Evolutionary conservation across 2,329 filamentous ascomycete species (phyloP).

Genomic region (Cladosporium halotolerans): DNA sequence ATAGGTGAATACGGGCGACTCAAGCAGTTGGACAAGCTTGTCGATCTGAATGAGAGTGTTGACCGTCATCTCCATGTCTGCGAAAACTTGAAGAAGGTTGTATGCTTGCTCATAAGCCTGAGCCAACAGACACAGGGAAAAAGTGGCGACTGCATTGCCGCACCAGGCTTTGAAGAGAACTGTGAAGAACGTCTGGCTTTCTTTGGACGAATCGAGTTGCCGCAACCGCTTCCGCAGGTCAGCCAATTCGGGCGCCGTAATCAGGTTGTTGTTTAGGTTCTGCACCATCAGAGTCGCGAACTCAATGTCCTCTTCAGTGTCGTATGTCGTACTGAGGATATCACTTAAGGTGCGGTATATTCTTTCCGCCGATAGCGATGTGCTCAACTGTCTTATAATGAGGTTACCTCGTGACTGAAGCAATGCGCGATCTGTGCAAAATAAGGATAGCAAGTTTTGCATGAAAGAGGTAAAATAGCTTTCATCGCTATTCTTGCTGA

Average conservation of each 20-base stretch:
- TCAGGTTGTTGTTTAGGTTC: conserved; percentile 97
- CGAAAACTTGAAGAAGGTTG: conserved; percentile 93
- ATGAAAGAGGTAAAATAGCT: conserved; percentile 98
- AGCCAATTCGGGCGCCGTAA: conserved; percentile 88
- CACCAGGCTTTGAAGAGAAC: conserved; percentile 95
- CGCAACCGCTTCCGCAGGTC: conserved; percentile 84
- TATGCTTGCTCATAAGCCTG: conserved; percentile 98
- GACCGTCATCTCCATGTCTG: conserved; percentile 96
- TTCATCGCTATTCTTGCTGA: conserved; percentile 92
- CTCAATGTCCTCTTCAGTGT: conserved; percentile 64
- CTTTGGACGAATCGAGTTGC: conserved; percentile 83
- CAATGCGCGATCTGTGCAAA: conserved; percentile 86
- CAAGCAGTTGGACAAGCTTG: conserved; percentile 91
- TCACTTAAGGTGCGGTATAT: conserved; percentile 95
- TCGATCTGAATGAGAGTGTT: conserved; percentile 98
- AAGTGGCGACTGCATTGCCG: conserved; percentile 95
- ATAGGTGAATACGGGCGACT: conserved; percentile 97
- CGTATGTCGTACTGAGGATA: conserved; percentile 46
- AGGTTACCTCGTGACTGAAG: conserved; percentile 90
- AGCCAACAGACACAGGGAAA: conserved; percentile 88
- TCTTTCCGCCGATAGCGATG: conserved; percentile 85
- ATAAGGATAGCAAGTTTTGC: conserved; percentile 90
- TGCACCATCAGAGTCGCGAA: conserved; percentile 99
- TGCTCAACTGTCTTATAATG: conserved; percentile 90
- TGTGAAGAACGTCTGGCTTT: conserved; percentile 93